Conservation (phyloP, 805 yeast species). For the Yarrowia sp. region DNA sequence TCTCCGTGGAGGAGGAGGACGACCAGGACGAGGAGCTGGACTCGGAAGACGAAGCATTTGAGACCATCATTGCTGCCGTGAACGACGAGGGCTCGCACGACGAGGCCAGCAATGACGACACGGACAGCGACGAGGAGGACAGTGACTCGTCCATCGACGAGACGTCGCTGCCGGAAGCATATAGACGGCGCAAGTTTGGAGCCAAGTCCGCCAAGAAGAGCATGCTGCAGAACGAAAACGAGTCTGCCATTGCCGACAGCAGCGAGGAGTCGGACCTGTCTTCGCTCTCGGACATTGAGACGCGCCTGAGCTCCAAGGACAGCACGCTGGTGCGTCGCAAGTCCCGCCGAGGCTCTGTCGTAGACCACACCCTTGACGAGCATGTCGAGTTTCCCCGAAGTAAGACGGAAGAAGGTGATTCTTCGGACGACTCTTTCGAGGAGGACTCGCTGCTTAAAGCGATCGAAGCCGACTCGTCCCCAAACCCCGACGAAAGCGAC, state of each 20-base stretch:
- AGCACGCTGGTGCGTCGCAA: background rate
- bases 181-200: conserved; percentile 27
- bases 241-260: conserved; percentile 20
- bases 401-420: background rate
- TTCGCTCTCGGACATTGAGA: conserved; percentile 4
- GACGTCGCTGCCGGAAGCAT: conserved; percentile 24
- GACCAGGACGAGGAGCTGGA: conserved; percentile 13
- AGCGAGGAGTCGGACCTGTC: conserved; percentile 17
- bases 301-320: background rate
- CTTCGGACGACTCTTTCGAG: conserved; percentile 18
- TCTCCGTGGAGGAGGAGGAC: background rate
- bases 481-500: conserved; percentile 4
- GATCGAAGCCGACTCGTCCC: conserved; percentile 18
- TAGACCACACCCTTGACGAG: conserved; percentile 24
- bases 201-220: conserved; percentile 19
- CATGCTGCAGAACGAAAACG: conserved; percentile 20
- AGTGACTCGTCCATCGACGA: conserved; percentile 23
- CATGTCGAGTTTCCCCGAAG: conserved; percentile 21
- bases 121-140: conserved; percentile 8
- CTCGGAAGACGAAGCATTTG: conserved; percentile 26
- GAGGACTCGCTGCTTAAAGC: conserved; percentile 1
- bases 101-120: background rate
- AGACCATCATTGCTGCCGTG: conserved; percentile 26
- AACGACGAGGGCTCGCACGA: conserved; percentile 23
- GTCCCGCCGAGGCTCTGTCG: conserved; percentile 16